phyloP scores from a whole-genome alignment of 352 stramenopile species.

The Elongisporangium senticosum region DNA sequence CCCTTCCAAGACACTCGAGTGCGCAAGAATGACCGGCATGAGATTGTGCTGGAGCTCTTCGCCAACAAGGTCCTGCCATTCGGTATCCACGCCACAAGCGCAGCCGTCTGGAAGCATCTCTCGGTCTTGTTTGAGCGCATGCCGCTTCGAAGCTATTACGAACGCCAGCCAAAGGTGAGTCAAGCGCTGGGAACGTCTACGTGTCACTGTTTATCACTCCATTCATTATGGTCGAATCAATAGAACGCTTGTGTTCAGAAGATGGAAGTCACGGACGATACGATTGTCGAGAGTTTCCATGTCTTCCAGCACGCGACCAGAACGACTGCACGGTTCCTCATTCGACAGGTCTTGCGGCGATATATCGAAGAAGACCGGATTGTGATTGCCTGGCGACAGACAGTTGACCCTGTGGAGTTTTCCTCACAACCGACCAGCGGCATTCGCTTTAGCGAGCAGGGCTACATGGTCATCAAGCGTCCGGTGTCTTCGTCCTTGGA shows the following conservation, averaged over 20 bases:
- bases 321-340: conserved; percentile 7
- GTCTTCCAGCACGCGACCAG: conserved; percentile 8
- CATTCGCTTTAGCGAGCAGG: conserved; percentile 53
- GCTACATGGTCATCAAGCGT: conserved; percentile 50
- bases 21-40: not conserved
- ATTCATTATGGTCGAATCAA: too few species aligned
- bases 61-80: conserved; percentile 24
- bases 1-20: not conserved
- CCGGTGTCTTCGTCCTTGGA: conserved; percentile 6
- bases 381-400: conserved; percentile 42
- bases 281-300: conserved; percentile 2
- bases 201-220: not conserved
- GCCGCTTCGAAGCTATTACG: not conserved
- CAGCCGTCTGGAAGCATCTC: conserved; percentile 22
- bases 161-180: not conserved
- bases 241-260: not conserved
- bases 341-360: not conserved
- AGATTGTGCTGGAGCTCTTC: conserved; percentile 15
- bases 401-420: conserved; percentile 54
- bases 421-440: conserved; percentile 32
- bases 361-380: conserved; percentile 14
- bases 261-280: not conserved
- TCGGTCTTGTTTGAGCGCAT: conserved; percentile 21
- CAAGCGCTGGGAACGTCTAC: not conserved
- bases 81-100: conserved; percentile 11